phyloP scores from a whole-genome alignment of 345 rosid species.

The Anastatica hierochuntica region DNA sequence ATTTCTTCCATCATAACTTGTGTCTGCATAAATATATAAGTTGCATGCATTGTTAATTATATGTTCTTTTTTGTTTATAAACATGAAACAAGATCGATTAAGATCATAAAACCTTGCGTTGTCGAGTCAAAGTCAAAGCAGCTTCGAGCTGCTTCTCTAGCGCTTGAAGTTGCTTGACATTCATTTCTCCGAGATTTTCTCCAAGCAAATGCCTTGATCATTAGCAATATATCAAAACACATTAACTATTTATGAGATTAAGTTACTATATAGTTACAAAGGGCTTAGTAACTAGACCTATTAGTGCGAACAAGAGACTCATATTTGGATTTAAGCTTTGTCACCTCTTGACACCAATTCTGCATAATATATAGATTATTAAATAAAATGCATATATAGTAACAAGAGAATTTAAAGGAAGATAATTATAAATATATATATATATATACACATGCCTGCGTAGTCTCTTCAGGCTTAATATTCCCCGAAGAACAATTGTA shows the following conservation, averaged over 20 bases:
- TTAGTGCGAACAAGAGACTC: constrained; percentile 78
- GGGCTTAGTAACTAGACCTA: constrained; percentile 39
- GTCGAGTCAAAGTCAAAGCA: constrained; percentile 64
- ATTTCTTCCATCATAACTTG: constrained; percentile 73
- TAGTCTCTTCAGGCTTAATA: constrained; percentile 44
- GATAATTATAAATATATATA: neutral
- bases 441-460: constrained; percentile 39
- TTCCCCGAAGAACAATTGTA: constrained; percentile 46
- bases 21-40: constrained; percentile 30
- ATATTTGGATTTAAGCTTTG: constrained; percentile 62
- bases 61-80: neutral
- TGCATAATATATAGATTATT: constrained; percentile 18
- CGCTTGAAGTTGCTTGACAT: constrained; percentile 56
- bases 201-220: constrained; percentile 68
- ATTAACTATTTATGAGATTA: neutral
- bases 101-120: constrained; percentile 48
- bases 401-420: neutral
- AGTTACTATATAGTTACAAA: neutral
- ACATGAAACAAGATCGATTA: constrained; percentile 8
- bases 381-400: too few species aligned
- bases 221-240: constrained; percentile 7
- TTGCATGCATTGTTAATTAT: neutral
- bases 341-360: constrained; percentile 74
- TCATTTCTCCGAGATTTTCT: constrained; percentile 73
- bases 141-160: constrained; percentile 82